These are phyloP conservation scores for Salix caprea DNA, from an alignment of 345 rosid species.

Conservation along the genomic window DNA sequence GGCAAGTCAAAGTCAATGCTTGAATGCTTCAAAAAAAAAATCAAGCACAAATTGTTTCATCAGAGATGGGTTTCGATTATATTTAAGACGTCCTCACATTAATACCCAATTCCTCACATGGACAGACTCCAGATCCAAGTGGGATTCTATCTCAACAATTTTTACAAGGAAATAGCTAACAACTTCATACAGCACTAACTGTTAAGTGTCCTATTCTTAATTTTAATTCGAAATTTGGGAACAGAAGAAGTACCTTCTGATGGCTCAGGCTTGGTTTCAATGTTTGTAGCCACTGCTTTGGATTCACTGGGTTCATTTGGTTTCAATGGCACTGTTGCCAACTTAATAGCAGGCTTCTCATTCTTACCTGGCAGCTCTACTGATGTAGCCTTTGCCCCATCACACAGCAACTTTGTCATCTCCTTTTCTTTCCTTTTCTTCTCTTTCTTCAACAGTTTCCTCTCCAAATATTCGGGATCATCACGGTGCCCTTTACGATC, in stretches of 20 bases:
- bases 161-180: neutral
- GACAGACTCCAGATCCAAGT: neutral
- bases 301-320: slow-evolving; percentile 42
- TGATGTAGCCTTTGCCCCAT: slow-evolving; percentile 32
- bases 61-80: neutral
- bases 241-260: slow-evolving; percentile 35
- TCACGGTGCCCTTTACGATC: slow-evolving; percentile 31
- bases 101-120: neutral
- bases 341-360: slow-evolving; percentile 21
- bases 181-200: slow-evolving; percentile 15
- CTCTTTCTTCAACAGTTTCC: slow-evolving; percentile 81
- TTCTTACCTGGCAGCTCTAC: slow-evolving; percentile 19
- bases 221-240: slow-evolving; percentile 62
- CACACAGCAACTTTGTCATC: slow-evolving; percentile 50
- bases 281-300: slow-evolving; percentile 21
- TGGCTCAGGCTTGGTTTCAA: slow-evolving; percentile 48
- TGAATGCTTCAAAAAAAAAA: no score
- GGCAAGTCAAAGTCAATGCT: no score
- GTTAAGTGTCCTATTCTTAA: slow-evolving; percentile 58
- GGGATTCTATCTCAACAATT: neutral
- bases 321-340: slow-evolving; percentile 28
- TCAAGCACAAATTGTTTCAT: neutral
- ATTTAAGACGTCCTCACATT: neutral
- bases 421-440: slow-evolving; percentile 78
- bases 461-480: slow-evolving; percentile 65